Conservation (phyloP, 2,329 filamentous ascomycete genomes). For the Curvularia lunata region DNA sequence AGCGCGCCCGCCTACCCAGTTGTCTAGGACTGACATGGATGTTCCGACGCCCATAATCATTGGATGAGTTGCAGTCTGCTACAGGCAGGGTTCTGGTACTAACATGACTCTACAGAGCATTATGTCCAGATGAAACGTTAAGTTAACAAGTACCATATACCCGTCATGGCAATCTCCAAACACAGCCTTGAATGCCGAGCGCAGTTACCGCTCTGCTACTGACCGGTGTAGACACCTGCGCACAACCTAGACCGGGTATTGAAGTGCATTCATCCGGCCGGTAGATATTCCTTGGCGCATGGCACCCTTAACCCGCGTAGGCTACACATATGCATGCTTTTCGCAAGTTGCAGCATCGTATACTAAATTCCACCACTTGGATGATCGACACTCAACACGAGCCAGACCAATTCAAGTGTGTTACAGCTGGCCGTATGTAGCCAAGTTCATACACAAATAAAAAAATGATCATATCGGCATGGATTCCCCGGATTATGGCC, state of each 20-base stretch:
- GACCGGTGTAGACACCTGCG: conserved; percentile 9
- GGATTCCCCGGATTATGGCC: conserved; percentile 11
- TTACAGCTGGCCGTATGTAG: background rate
- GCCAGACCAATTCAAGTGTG: conserved; percentile 7
- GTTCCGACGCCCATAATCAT: background rate
- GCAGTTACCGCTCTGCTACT: conserved; percentile 3
- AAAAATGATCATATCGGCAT: background rate
- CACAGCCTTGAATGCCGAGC: conserved; percentile 1
- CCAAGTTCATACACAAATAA: background rate
- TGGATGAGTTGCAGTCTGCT: background rate
- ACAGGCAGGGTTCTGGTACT: background rate
- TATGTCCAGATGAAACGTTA: background rate
- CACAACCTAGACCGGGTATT: conserved; percentile 27
- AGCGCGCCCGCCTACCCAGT: background rate
- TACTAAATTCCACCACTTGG: conserved; percentile 19
- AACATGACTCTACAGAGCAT: background rate
- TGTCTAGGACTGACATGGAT: background rate
- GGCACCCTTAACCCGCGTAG: conserved; percentile 1
- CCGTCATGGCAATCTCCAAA: background rate
- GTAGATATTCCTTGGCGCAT: conserved; percentile 11
- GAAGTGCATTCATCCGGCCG: conserved; percentile 37
- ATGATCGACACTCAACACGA: conserved; percentile 13
- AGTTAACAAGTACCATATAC: background rate
- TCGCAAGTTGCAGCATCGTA: background rate
- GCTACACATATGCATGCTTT: background rate